Conservation (phyloP, 805 yeast species). For the Spathaspora arborariae region DNA sequence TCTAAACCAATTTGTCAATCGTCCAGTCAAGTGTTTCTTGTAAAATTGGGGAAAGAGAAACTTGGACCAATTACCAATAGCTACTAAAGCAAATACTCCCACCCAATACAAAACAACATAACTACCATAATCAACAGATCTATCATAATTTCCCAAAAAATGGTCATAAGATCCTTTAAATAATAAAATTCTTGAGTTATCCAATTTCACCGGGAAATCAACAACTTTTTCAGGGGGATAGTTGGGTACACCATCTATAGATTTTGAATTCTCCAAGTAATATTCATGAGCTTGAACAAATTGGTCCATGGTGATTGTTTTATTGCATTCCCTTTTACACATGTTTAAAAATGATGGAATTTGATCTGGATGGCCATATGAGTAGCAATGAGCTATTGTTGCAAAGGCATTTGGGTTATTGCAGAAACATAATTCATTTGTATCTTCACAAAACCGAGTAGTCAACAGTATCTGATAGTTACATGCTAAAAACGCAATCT, state of each 20-base stretch:
- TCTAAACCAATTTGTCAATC: conserved; percentile 29
- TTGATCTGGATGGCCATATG: conserved; percentile 19
- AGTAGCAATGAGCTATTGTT: conserved; percentile 34
- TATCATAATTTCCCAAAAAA: conserved; percentile 38
- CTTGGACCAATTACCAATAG: conserved; percentile 32
- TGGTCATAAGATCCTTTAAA: conserved; percentile 29
- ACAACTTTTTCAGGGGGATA: conserved; percentile 9
- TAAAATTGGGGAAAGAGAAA: conserved; percentile 18
- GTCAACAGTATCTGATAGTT: conserved; percentile 17
- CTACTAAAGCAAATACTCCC: conserved; percentile 19
- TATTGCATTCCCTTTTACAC: conserved; percentile 21
- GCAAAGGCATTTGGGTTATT: conserved; percentile 30
- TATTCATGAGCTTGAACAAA: conserved; percentile 19
- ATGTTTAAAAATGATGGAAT: conserved; percentile 20
- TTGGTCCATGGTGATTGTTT: conserved; percentile 16
- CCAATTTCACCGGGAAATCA: conserved; percentile 24
- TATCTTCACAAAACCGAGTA: conserved; percentile 19
- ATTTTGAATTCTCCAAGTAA: conserved; percentile 15
- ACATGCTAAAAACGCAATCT: conserved; percentile 31
- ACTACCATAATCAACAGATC: conserved; percentile 43
- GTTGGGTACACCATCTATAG: conserved; percentile 8
- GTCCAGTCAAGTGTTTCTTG: conserved; percentile 19
- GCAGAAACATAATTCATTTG: conserved; percentile 20
- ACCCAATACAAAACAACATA: conserved; percentile 30
- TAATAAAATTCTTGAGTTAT: conserved; percentile 14